A percentile compares a stretch with the other conserved stretches of the same genome.
Conservation (phyloP, 2,329 filamentous ascomycete genomes). For the Scedosporium boydii region DNA sequence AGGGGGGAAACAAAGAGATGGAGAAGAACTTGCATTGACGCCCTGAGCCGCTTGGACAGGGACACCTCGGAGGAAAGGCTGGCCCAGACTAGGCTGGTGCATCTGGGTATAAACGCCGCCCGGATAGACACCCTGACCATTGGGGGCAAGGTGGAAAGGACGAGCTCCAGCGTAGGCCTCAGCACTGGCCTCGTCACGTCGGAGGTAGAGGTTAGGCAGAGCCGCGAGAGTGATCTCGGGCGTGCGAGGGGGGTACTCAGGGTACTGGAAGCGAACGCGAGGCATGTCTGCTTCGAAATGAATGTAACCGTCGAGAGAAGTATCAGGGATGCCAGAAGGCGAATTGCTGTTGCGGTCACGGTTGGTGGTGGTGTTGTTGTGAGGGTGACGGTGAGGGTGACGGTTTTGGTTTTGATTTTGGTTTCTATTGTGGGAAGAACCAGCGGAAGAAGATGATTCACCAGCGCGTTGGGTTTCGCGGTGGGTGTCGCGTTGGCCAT, state of each 20-base stretch:
- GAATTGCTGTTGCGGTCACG: too few species aligned
- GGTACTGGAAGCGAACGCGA: background rate
- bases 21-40: background rate
- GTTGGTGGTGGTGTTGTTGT: too few species aligned
- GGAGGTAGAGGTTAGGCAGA: background rate
- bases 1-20: background rate
- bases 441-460: background rate
- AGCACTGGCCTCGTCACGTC: background rate
- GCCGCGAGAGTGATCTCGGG: background rate
- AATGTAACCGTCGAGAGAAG: too few species aligned
- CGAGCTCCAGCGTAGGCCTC: background rate
- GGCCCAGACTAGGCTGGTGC: background rate
- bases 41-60: too few species aligned
- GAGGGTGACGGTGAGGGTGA: too few species aligned
- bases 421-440: background rate
- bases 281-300: background rate
- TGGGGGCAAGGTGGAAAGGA: background rate
- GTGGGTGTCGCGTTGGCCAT: background rate
- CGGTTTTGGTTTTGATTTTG: background rate
- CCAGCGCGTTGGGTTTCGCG: too few species aligned
- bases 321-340: too few species aligned
- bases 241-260: background rate
- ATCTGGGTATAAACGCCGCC: background rate
- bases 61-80: background rate
- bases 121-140: background rate